Conservation (phyloP, 257 asterid species). For the Nemophila menziesii region DNA sequence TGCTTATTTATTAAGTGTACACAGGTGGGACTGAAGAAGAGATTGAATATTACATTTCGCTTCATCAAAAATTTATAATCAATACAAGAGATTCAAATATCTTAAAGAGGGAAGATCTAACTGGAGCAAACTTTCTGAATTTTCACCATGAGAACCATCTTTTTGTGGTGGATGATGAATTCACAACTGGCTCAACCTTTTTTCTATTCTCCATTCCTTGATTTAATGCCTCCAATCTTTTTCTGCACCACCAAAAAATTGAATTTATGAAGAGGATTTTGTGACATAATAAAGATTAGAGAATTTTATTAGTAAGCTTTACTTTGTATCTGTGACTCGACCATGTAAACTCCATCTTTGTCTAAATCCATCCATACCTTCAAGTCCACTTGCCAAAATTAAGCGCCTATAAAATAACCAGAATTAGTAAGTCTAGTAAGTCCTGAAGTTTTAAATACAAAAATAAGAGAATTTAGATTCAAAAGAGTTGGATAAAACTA, state of each 20-base stretch:
- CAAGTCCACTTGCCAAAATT: slow-evolving; percentile 90
- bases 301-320: slow-evolving; percentile 11
- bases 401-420: slow-evolving; percentile 34
- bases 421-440: not conserved
- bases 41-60: not conserved
- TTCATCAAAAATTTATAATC: not conserved
- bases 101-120: not conserved
- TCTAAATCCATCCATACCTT: slow-evolving; percentile 84
- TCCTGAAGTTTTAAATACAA: not conserved
- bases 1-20: not conserved
- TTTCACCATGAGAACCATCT: slow-evolving; percentile 71
- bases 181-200: slow-evolving; percentile 30
- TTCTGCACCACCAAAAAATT: slow-evolving; percentile 28
- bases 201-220: slow-evolving; percentile 61
- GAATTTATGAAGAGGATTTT: not conserved
- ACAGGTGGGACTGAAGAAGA: not conserved
- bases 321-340: slow-evolving; percentile 76
- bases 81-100: not conserved
- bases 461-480: not conserved
- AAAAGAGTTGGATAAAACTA: slow-evolving; percentile 10
- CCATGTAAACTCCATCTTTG: slow-evolving; percentile 96
- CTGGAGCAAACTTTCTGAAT: not conserved
- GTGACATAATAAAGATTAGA: not conserved
- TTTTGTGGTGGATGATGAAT: slow-evolving; percentile 23
- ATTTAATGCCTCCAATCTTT: slow-evolving; percentile 57